Percentiles rank a stretch among this genome's conserved stretches.
Conservation (phyloP, 192 early-diverging fungal genomes). For the Glomus cerebriforme region DNA sequence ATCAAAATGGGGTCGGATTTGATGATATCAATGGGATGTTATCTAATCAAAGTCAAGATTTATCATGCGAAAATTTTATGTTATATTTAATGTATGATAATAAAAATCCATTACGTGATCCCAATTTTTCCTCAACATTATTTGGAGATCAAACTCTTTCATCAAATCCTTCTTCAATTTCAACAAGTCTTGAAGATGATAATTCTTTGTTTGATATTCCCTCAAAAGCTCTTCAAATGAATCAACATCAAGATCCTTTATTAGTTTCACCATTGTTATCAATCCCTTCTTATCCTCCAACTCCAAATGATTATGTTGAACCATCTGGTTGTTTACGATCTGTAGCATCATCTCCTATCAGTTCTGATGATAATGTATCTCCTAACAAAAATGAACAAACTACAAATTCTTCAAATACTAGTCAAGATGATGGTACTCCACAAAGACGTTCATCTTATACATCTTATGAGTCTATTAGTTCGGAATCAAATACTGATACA, state of each 20-base stretch:
- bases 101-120: neutral
- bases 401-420: neutral
- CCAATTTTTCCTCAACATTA: neutral
- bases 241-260: neutral
- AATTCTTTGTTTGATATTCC: neutral
- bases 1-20: neutral
- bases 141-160: neutral
- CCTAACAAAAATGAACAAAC: neutral
- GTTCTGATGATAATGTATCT: neutral
- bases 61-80: neutral
- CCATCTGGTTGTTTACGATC: neutral
- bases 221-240: neutral
- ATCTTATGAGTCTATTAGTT: too few relatives aligned
- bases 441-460: too few relatives aligned
- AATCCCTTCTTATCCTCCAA: neutral
- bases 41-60: neutral
- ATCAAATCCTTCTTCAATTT: neutral
- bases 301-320: neutral
- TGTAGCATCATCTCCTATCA: neutral
- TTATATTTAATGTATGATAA: neutral
- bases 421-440: too few relatives aligned
- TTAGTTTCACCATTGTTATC: neutral
- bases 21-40: neutral
- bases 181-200: neutral
- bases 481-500: too few relatives aligned